Evolutionary conservation across 768 basidiomycete genomes (phyloP), one percentile per base, ranked within the genome.

Genomic region (Xanthoconium purpureum): DNA sequence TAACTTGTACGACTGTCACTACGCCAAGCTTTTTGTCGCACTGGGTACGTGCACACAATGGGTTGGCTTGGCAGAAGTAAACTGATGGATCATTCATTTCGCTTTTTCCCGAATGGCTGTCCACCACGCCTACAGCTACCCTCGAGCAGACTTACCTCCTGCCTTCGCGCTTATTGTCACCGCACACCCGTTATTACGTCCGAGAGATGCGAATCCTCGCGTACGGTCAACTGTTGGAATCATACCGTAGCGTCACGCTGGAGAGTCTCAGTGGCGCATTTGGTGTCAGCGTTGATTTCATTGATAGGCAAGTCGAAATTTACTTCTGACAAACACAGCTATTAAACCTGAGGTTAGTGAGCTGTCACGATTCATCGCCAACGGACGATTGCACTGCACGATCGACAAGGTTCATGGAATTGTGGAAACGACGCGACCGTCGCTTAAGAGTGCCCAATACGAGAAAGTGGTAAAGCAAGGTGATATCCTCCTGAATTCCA

Each of bases 171-270:
- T 74, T 94, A 56, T 82, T 98, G 46, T 81, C 86, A 2, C 89
- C 88, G 0, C 97, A 98, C 70, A 81, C 92, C 1, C 84, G 91
- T 9, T 96, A 79, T 76, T 98, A 97, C 71, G 81, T 94, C 32
- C 88, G 96, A 55, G 96, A 98, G 72, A 94, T 98, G 91, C 87
- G 97, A 35, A 94, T 98, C 61, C 84, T 89, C 18, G 94, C 95
- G 1, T 98, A 97, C 74, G 75, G 80, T 29, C 96, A 98, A 66
- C 78, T 98, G 6, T 78, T 99, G n/a, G 92, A 98, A 70, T 86
- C 83, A 11, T 99, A 98, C 70, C 82, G 88, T 37, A 90, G 87
- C 54, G 78, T 98, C 43, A 98, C 96, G 2, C 76, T 99, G 20
- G 88, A 94, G 50, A 91, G 89, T 63, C 80, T 98, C 60, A 82